Evolutionary conservation across 1,139 yeast species (phyloP).

Genomic region (Lodderomyces jiufengensis): DNA sequence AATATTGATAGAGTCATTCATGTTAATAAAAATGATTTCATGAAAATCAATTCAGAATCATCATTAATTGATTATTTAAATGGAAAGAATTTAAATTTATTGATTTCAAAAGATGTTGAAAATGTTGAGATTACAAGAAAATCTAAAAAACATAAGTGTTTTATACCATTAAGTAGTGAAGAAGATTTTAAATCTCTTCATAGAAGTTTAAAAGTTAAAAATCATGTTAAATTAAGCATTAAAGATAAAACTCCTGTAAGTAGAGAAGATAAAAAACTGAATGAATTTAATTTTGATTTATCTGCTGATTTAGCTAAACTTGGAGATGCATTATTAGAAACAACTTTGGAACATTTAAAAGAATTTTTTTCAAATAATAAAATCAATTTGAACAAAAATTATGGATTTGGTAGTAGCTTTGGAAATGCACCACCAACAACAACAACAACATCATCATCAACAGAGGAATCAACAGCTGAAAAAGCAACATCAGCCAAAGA

Average conservation of each 20-base stretch:
- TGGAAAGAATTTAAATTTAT: slow-evolving; percentile 7
- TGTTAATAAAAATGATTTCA: slow-evolving; percentile 13
- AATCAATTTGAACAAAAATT: too few relatives aligned
- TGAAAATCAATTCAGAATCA: slow-evolving; percentile 15
- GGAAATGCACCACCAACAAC: background rate
- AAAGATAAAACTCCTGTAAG: slow-evolving; percentile 16
- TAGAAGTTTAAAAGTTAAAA: slow-evolving; percentile 47
- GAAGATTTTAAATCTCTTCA: slow-evolving; percentile 44
- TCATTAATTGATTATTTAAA: slow-evolving; percentile 15
- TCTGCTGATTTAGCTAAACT: slow-evolving; percentile 20
- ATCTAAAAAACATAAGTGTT: slow-evolving; percentile 42
- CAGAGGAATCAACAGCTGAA: background rate
- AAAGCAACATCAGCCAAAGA: too few relatives aligned
- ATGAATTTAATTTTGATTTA: slow-evolving; percentile 1
- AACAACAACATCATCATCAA: background rate
- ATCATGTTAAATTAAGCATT: slow-evolving; percentile 30
- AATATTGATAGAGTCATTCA: slow-evolving; percentile 12
- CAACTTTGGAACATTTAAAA: slow-evolving; percentile 23
- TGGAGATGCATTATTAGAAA: slow-evolving; percentile 24
- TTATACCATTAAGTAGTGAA: slow-evolving; percentile 33
- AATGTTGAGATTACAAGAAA: slow-evolving; percentile 22
- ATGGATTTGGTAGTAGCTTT: background rate
- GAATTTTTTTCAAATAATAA: slow-evolving; percentile 17
- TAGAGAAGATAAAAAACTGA: slow-evolving; percentile 3
- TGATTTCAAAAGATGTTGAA: slow-evolving; percentile 8